phyloP scores from a whole-genome alignment of 2,329 filamentous ascomycete species.

The Botrytis galanthina region DNA sequence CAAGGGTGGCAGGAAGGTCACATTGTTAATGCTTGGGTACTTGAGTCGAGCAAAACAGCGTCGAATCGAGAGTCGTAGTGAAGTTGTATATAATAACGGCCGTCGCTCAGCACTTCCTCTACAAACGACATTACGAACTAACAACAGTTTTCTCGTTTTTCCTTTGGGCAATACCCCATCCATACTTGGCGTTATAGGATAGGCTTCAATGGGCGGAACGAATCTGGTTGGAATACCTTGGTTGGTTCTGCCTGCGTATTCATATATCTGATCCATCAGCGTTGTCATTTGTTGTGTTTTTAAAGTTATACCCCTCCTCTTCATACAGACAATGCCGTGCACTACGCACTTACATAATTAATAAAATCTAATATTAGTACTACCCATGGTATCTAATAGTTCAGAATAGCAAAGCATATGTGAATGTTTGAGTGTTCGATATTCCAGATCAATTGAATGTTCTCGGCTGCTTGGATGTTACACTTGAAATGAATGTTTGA shows the following conservation, averaged over 20 bases:
- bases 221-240: slow-evolving; percentile 3
- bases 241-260: neutral
- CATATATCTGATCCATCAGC: neutral
- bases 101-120: neutral
- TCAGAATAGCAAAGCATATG: neutral
- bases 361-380: neutral
- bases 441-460: neutral
- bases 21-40: slow-evolving; percentile 62
- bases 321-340: neutral
- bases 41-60: neutral
- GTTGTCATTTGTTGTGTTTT: neutral
- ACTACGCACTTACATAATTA: neutral
- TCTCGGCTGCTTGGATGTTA: neutral
- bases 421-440: neutral
- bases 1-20: slow-evolving; percentile 77
- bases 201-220: neutral
- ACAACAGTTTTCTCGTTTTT: neutral
- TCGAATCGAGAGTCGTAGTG: neutral
- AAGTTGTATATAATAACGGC: slow-evolving; percentile 10
- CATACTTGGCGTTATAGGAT: slow-evolving; percentile 4
- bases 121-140: slow-evolving; percentile 3
- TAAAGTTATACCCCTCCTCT: neutral
- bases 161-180: slow-evolving; percentile 13
- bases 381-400: neutral
- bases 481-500: neutral